A percentile compares a stretch with the other conserved stretches of the same genome.
These are phyloP conservation scores for Solanum aculeatissimum DNA, from an alignment of 305 asterid genomes.

Conservation along the genomic window DNA sequence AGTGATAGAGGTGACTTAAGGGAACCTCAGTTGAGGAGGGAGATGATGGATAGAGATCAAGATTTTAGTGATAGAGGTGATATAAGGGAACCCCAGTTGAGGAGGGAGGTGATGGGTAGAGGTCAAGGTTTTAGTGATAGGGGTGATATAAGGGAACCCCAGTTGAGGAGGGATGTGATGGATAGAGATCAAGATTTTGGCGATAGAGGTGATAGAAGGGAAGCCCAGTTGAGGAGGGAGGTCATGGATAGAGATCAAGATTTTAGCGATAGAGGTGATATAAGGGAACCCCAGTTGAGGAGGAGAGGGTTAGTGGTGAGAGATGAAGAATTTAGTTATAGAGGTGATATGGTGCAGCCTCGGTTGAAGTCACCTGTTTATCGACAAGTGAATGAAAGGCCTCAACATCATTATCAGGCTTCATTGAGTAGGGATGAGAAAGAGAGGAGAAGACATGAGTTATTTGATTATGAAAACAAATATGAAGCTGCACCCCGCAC, in stretches of 20 bases:
- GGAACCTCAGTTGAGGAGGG: neutral
- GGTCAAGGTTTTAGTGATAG: neutral
- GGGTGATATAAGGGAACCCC: neutral
- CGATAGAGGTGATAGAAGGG: neutral
- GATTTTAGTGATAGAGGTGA: neutral
- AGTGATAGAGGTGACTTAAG: neutral
- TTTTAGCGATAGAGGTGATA: neutral
- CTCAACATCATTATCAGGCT: neutral
- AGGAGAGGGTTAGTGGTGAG: neutral
- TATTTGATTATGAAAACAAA: neutral
- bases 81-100: neutral
- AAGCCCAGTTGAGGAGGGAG: neutral
- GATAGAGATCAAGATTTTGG: neutral
- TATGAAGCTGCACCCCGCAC: neutral
- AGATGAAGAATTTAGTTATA: neutral
- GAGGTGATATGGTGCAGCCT: neutral
- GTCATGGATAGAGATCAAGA: neutral
- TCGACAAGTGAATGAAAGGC: neutral
- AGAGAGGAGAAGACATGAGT: conserved; percentile 1
- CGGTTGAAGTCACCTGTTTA: neutral
- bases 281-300: neutral
- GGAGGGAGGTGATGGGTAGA: neutral
- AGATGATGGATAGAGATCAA: neutral
- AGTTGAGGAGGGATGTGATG: neutral
- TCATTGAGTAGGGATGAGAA: conserved; percentile 3